Conservation (phyloP, 768 basidiomycete species). For the Lactifluus rugatus region DNA sequence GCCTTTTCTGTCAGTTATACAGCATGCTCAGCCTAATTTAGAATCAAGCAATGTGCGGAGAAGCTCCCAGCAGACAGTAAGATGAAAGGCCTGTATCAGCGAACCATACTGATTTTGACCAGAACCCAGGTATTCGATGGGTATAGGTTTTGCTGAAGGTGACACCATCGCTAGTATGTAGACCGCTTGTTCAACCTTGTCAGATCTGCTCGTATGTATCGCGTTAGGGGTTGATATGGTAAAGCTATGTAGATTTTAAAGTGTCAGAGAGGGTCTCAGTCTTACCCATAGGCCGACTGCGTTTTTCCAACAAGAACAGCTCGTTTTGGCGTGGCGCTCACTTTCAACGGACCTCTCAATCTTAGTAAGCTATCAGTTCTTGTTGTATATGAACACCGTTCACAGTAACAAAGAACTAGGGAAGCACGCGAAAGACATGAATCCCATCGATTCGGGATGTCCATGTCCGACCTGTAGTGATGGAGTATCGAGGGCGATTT, state of each 20-base stretch:
- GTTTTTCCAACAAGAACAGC: constrained; percentile 91
- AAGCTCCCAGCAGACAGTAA: constrained; percentile 69
- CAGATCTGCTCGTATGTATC: constrained; percentile 83
- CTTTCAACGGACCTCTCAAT: constrained; percentile 72
- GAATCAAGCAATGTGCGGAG: constrained; percentile 75
- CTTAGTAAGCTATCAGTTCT: constrained; percentile 42
- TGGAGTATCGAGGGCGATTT: constrained; percentile 58
- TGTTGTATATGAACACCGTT: background rate
- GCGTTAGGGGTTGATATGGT: constrained; percentile 94
- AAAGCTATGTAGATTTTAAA: constrained; percentile 12
- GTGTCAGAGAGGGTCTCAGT: background rate
- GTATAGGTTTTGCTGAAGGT: constrained; percentile 90
- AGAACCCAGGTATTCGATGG: constrained; percentile 92
- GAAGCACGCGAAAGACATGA: constrained; percentile 61
- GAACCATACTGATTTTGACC: constrained; percentile 5
- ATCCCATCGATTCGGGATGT: constrained; percentile 64
- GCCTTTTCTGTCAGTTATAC: constrained; percentile 10
- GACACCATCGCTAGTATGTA: background rate
- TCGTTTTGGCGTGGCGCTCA: constrained; percentile 83
- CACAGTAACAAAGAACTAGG: constrained; percentile 39
- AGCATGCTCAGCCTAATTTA: constrained; percentile 26
- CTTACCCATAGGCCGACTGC: constrained; percentile 62
- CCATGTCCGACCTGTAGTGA: constrained; percentile 78
- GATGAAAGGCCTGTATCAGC: constrained; percentile 21
- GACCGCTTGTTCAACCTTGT: background rate